These are phyloP conservation scores for Porcisia deanei DNA, from an alignment of 208 protist species.

Conservation along the genomic window DNA sequence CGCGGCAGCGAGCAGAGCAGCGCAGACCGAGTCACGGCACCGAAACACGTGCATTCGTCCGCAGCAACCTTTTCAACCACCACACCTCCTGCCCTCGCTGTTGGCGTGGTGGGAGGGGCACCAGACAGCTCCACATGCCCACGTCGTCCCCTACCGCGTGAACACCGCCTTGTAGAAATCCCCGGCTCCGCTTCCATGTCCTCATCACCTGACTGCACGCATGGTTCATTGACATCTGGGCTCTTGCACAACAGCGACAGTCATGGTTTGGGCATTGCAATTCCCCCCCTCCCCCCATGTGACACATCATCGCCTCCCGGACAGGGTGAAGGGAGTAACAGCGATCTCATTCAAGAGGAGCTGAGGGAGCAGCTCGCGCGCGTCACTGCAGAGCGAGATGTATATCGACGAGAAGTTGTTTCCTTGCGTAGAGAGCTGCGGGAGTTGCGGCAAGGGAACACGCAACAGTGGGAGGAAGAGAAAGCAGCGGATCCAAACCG, in stretches of 20 bases:
- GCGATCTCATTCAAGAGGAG: constrained; percentile 5
- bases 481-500: not conserved
- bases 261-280: not conserved
- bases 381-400: constrained; percentile 34
- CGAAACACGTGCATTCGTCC: not conserved
- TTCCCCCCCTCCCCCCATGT: not conserved
- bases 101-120: constrained; percentile 17
- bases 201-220: constrained; percentile 5
- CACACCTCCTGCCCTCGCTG: not conserved
- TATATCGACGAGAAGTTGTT: constrained; percentile 20
- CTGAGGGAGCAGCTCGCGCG: constrained; percentile 26
- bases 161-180: constrained; percentile 23
- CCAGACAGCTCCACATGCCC: constrained; percentile 24
- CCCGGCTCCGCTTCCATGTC: constrained; percentile 3
- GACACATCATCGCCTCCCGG: not conserved
- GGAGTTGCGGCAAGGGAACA: constrained; percentile 6
- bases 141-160: constrained; percentile 25
- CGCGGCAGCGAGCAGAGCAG: constrained; percentile 2
- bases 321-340: not conserved
- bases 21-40: not conserved
- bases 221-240: not conserved
- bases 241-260: not conserved
- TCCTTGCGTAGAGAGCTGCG: constrained; percentile 22
- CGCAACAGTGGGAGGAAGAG: not conserved
- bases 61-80: not conserved